Evolutionary conservation across 257 asterid genomes (phyloP).

Genomic region (Scutellaria galericulata): DNA sequence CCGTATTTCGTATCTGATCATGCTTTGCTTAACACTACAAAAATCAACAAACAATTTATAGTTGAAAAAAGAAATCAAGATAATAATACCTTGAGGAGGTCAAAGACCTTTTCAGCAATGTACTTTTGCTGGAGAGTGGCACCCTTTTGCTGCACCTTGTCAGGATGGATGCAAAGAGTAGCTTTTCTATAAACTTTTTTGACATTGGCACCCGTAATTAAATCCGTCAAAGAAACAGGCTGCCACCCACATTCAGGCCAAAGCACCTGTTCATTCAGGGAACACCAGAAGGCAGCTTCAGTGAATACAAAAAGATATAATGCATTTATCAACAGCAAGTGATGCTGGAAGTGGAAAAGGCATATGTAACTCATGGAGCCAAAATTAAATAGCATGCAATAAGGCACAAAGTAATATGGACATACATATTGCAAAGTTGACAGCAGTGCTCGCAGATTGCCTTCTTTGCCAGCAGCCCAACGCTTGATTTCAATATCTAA

Average conservation of each 20-base stretch:
- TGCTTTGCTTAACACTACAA: neutral
- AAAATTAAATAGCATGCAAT: constrained; percentile 2
- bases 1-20: too few relatives aligned
- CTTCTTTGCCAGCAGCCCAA: constrained; percentile 99
- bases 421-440: constrained; percentile 97
- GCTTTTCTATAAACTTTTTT: constrained; percentile 95
- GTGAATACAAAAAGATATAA: neutral
- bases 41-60: neutral
- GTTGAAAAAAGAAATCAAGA: neutral
- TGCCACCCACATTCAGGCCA: constrained; percentile 99
- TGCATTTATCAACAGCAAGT: neutral
- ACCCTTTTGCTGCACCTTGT: constrained; percentile 99
- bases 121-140: constrained; percentile 97
- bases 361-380: neutral
- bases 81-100: constrained; percentile 84
- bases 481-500: constrained; percentile 93
- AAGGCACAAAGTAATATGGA: constrained; percentile 20
- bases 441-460: constrained; percentile 93
- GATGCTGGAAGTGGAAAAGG: too few relatives aligned
- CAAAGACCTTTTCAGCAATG: constrained; percentile 97
- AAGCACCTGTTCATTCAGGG: constrained; percentile 68
- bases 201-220: constrained; percentile 86
- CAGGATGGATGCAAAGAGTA: constrained; percentile 97
- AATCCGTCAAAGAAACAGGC: constrained; percentile 96
- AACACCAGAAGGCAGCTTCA: constrained; percentile 22